Conservation (phyloP, 2,329 filamentous ascomycete genomes). For the Blastomyces gilchristii region DNA sequence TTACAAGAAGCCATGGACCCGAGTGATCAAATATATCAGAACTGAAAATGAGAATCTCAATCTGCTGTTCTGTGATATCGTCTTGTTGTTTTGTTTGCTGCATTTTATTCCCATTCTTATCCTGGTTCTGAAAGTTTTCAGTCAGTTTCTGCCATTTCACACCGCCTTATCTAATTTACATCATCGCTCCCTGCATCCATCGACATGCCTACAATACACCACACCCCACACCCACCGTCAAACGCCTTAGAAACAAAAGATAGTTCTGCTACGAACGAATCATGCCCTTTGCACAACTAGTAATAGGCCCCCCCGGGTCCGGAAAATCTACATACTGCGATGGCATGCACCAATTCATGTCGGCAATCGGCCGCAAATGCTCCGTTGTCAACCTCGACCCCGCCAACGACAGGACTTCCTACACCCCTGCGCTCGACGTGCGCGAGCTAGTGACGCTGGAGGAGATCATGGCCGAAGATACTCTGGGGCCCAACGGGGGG, state of each 20-base stretch:
- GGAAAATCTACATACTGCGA: slow-evolving; percentile 98
- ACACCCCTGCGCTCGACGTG: slow-evolving; percentile 83
- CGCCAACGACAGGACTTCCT: slow-evolving; percentile 85
- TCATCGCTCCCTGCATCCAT: not conserved
- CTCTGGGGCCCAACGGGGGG: slow-evolving; percentile 83
- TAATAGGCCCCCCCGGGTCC: slow-evolving; percentile 86
- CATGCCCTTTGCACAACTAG: slow-evolving; percentile 61
- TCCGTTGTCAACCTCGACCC: slow-evolving; percentile 95
- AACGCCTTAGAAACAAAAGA: not conserved
- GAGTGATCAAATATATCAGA: not conserved
- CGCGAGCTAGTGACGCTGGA: slow-evolving; percentile 81
- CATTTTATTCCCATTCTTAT: no score
- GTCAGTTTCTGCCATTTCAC: not conserved
- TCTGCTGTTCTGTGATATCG: not conserved
- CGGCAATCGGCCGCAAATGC: slow-evolving; percentile 87
- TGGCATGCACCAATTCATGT: slow-evolving; percentile 98
- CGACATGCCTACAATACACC: not conserved
- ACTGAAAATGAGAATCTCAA: not conserved
- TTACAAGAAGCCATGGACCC: slow-evolving; percentile 5
- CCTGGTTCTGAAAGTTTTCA: not conserved
- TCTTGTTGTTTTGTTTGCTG: not conserved
- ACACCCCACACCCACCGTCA: not conserved
- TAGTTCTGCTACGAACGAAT: not conserved
- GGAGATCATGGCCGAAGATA: slow-evolving; percentile 86
- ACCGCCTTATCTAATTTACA: not conserved